A percentile compares a stretch with the other conserved stretches of the same genome.
Evolutionary conservation across 2,329 filamentous ascomycete genomes (phyloP).

Genomic region (Fusarium lyarnte): DNA sequence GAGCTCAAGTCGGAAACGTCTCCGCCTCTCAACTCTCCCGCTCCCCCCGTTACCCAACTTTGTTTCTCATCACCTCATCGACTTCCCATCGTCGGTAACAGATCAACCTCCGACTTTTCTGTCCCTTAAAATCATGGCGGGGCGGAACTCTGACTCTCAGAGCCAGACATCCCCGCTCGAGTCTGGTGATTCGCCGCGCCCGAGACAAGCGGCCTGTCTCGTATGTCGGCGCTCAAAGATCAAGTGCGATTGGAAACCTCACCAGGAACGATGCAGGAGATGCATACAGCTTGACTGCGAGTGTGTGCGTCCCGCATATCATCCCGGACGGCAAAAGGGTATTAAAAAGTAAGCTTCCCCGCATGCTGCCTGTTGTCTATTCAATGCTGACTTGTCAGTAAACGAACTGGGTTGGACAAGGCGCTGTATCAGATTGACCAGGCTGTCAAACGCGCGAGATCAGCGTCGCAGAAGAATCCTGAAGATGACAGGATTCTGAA

Average conservation of each 20-base stretch:
- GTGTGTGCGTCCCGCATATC: constrained; percentile 77
- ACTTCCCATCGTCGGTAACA: constrained; percentile 25
- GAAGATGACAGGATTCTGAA: constrained; percentile 59
- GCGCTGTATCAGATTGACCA: constrained; percentile 79
- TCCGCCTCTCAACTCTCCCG: constrained; percentile 22
- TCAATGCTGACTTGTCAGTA: constrained; percentile 57
- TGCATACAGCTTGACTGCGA: constrained; percentile 67
- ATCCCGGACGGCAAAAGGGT: constrained; percentile 77
- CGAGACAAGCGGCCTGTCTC: constrained; percentile 65
- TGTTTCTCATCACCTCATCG: constrained; percentile 7
- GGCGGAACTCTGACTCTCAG: constrained; percentile 17
- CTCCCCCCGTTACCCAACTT: background rate
- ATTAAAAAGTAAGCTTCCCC: constrained; percentile 73
- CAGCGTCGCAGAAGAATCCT: constrained; percentile 52
- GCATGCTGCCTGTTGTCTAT: background rate
- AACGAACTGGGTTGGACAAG: constrained; percentile 78
- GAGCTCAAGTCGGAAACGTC: background rate
- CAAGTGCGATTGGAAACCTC: constrained; percentile 67
- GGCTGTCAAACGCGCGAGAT: constrained; percentile 66
- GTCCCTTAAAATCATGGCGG: constrained; percentile 13
- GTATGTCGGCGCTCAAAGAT: constrained; percentile 75
- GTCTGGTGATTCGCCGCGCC: constrained; percentile 42
- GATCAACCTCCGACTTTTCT: constrained; percentile 23
- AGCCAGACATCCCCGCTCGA: constrained; percentile 32
- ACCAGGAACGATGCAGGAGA: constrained; percentile 66